Base-by-base conservation (phyloP, 176 grass and related monocot species). In the Lolium rigidum region DNA sequence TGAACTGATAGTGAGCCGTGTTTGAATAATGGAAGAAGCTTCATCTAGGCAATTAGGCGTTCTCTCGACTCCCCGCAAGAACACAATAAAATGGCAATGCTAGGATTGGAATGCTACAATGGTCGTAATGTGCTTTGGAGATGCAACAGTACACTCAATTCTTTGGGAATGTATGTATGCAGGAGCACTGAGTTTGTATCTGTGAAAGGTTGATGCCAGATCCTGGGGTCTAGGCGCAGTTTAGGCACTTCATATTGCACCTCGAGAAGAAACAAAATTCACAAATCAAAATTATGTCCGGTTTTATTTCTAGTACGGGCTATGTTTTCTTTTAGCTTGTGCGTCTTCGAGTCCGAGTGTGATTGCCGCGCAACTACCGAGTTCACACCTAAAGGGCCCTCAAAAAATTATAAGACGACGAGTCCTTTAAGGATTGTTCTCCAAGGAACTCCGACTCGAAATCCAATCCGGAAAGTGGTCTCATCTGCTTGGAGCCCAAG, bases 11-110 rank as follows among this genome's bases (percentile, higher is more conserved):
- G 10, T 4, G 4, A 11, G 44, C 38, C 25, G 6, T 38, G 62
- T 70, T 70, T 22, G 46, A 85, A 80, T 80, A 80, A 68, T 86
- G 56, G 70, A 55, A 85, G 49, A 76, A 81, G 77, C 83, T 39
- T 26, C 39, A 12, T 77, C 39, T 77, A 39, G 26, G 60, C 78
- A 51, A 75, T 35, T 41, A 13, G 10, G 56, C 12, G 25, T 44
- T 88, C 49, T 37, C 51, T 76, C 0, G n/a, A 51, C 61, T 70
- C 73, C 73, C 78, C 61, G 18, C 10, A 49, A 25, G 70, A 69
- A 58, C 12, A 14, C 43, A 74, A 81, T 57, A 58, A 75, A 80
- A 8, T 58, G 12, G 3, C 47, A 24, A 15, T 7, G 1, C 48
- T 47, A 21, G 21, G 24, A 73, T 49, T 58, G 10, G 38, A 20